These are phyloP conservation scores for Alternaria sp. DNA, from an alignment of 2,329 filamentous ascomycete genomes.

Conservation along the genomic window DNA sequence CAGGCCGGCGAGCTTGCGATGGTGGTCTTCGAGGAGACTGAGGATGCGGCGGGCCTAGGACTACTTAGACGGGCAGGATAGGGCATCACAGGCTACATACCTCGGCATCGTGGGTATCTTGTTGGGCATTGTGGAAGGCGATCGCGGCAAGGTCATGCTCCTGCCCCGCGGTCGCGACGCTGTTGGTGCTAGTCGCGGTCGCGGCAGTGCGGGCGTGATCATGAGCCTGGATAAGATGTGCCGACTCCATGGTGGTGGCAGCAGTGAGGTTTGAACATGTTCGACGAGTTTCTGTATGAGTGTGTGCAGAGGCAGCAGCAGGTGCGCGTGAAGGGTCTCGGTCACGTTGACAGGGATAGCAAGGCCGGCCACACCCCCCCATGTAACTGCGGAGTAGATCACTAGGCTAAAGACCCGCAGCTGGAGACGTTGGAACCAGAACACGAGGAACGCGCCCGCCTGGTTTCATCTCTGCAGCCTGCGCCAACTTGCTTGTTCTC, in stretches of 20 bases:
- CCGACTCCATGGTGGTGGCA: constrained; percentile 70
- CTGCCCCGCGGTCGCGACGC: constrained; percentile 83
- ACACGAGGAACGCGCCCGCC: constrained; percentile 4
- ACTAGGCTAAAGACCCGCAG: constrained; percentile 12
- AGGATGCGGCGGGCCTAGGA: constrained; percentile 81
- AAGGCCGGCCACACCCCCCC: constrained; percentile 6
- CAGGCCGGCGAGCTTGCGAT: constrained; percentile 82
- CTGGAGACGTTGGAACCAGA: constrained; percentile 8
- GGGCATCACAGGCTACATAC: constrained; percentile 43
- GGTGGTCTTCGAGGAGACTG: constrained; percentile 85
- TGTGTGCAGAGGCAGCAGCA: neutral
- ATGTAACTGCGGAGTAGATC: constrained; percentile 13
- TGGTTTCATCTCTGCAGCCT: constrained; percentile 15
- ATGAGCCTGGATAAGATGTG: constrained; percentile 79
- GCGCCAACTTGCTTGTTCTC: constrained; percentile 6
- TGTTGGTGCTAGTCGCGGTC: constrained; percentile 71
- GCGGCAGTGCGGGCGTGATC: constrained; percentile 88
- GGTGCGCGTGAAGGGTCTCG: constrained; percentile 10
- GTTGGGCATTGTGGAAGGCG: constrained; percentile 86
- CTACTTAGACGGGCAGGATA: constrained; percentile 28
- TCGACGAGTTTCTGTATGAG: neutral
- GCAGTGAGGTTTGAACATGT: constrained; percentile 12
- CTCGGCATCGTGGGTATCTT: constrained; percentile 70
- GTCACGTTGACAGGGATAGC: constrained; percentile 10
- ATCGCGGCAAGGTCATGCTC: constrained; percentile 89